A percentile compares a stretch with the other conserved stretches of the same genome.
phyloP scores from a whole-genome alignment of 2,329 filamentous ascomycete genomes.

The Fusarium humuli region DNA sequence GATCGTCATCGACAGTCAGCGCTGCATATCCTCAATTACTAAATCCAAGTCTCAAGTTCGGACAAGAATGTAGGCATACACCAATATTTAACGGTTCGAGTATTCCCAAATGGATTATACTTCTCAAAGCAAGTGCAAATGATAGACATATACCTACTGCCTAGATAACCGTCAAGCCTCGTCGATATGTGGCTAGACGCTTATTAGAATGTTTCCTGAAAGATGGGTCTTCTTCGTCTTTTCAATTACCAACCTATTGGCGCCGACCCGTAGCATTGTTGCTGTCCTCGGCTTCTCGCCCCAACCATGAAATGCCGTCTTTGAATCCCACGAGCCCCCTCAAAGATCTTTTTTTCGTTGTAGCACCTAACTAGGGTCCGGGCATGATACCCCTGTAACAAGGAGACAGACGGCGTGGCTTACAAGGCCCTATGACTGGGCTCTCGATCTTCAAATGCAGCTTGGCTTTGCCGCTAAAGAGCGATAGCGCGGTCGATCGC shows the following conservation, averaged over 20 bases:
- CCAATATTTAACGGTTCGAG: not conserved
- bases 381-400: constrained; percentile 9
- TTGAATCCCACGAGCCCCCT: constrained; percentile 11
- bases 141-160: too few species aligned
- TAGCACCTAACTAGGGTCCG: constrained; percentile 4
- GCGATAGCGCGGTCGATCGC: constrained; percentile 43
- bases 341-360: constrained; percentile 10
- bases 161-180: not conserved
- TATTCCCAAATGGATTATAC: not conserved
- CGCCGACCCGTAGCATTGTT: not conserved
- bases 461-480: constrained; percentile 45
- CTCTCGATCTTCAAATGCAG: constrained; percentile 27
- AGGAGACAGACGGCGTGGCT: constrained; percentile 10
- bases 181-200: too few species aligned
- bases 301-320: constrained; percentile 23
- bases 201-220: not conserved
- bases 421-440: constrained; percentile 19
- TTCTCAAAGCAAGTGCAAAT: not conserved
- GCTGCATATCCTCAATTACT: not conserved
- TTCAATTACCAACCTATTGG: constrained; percentile 19
- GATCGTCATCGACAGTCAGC: constrained; percentile 27
- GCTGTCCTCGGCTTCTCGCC: not conserved
- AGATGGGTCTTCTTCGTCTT: not conserved
- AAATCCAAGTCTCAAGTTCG: not conserved
- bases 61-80: not conserved